Percentiles rank a stretch among this genome's conserved stretches.
Conservation (phyloP, 306 rosid species). For the Begonia peltatifolia region DNA sequence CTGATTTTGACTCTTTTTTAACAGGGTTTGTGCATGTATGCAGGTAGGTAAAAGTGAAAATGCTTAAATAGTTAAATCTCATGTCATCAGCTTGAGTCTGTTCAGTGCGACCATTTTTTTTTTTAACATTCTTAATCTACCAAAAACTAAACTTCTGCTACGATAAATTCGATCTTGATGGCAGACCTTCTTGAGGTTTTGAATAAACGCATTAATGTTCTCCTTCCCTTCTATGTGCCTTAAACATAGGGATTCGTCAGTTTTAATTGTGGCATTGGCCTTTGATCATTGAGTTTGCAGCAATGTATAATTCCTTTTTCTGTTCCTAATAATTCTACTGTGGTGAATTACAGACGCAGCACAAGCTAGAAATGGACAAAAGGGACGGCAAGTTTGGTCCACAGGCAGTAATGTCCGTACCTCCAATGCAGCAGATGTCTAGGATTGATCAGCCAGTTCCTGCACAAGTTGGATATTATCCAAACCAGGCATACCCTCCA, state of each 20-base stretch:
- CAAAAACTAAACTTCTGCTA: no score
- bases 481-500: slow-evolving; percentile 24
- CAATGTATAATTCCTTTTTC: not conserved
- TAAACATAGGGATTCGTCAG: no score
- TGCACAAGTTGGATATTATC: slow-evolving; percentile 35
- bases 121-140: no score
- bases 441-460: slow-evolving; percentile 39
- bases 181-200: no score
- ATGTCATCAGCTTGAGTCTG: not conserved
- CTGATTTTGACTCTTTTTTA: slow-evolving; percentile 2
- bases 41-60: slow-evolving; percentile 26
- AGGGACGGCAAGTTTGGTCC: slow-evolving; percentile 54
- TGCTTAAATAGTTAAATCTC: not conserved
- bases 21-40: slow-evolving; percentile 77
- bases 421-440: slow-evolving; percentile 55
- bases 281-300: no score
- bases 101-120: no score
- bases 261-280: no score
- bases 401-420: slow-evolving; percentile 31
- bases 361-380: slow-evolving; percentile 65
- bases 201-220: no score
- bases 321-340: slow-evolving; percentile 4
- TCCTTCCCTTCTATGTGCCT: no score
- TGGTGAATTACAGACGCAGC: slow-evolving; percentile 52
- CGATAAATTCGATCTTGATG: no score